Evolutionary conservation across 163 green algal species (phyloP).

Genomic region (Coccomyxa subellipsoidea): DNA sequence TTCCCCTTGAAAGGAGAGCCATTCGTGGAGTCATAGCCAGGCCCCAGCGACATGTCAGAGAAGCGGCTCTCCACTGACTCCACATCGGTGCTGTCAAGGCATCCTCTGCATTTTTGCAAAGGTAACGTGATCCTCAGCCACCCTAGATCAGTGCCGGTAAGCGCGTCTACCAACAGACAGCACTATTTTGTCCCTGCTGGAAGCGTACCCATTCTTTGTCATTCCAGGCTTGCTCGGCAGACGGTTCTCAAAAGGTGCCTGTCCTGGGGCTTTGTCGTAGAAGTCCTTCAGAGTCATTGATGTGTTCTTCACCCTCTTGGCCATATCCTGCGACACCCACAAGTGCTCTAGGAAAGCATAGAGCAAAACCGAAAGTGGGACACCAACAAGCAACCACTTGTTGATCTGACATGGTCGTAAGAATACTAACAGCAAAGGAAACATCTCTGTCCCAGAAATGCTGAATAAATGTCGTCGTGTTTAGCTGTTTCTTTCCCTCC

Average conservation of each 20-base stretch:
- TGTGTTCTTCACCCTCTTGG: not conserved
- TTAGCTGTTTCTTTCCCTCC: not conserved
- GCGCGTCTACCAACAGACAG: too few species aligned
- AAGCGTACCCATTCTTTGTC: not conserved
- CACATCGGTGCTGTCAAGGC: not conserved
- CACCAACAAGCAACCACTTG: not conserved
- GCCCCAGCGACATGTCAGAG: not conserved
- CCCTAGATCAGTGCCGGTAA: too few species aligned
- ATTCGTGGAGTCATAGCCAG: not conserved
- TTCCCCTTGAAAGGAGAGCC: not conserved
- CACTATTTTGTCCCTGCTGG: not conserved
- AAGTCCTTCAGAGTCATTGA: conserved; percentile 6
- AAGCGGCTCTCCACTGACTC: conserved; percentile 3
- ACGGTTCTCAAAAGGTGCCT: conserved; percentile 3
- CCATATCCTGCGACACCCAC: not conserved
- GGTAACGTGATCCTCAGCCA: not conserved
- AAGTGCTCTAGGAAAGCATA: not conserved
- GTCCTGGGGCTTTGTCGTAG: not conserved
- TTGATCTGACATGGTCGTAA: not conserved
- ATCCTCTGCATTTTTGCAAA: not conserved
- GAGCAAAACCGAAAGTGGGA: not conserved
- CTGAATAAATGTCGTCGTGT: not conserved
- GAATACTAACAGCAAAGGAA: not conserved
- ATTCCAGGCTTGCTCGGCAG: not conserved
- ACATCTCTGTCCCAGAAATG: not conserved